Base-by-base conservation (phyloP, 306 rosid species). In the Geum urbanum region DNA sequence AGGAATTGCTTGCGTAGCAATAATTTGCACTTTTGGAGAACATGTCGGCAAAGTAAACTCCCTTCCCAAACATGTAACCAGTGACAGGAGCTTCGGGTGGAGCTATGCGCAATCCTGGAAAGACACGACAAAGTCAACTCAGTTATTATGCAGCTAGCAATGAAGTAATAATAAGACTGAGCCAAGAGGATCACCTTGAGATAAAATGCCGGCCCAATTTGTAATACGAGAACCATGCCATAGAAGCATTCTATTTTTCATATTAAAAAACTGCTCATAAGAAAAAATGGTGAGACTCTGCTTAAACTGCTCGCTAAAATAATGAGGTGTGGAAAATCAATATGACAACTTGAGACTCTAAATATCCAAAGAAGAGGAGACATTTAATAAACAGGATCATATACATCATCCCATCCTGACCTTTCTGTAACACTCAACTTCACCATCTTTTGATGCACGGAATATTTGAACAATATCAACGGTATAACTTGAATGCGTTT, bases 191-290 rank as follows among this genome's bases (percentile, higher is more conserved):
- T 61, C 41, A 95, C 99, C 97, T 87, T 91, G 96, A 82, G 97
- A 95, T 79, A 95, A 88, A 81, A 95, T 91, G 76, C 99, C 96
- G 66, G 96, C 74, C 99, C 99, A 89, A 82, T 95, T 95, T 69
- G 96, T 86, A 57, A 95, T 97, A 77, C 92, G 89, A 66, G 99
- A 95, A 58, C 99, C 99, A 74, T 95, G 97, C 97, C 99, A 95
- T 63, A 95, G 73, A 68, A 95, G 92, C 92, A 89, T 83, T 85
- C 96, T 85, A 83, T 91, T 89, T 54, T 89, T 89, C 13, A 79
- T 71, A 63, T 77, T 72, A 59, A 81, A 81, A 76, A 91, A 95
- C 97, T 95, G 89, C 75, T 77, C 13, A 40, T 68, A 66, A 76
- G 49, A 63, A 67, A 22, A 66, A 66, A 60, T 6, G 14, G 44